Evolutionary conservation across 805 yeast genomes (phyloP), one percentile per base, ranked within the genome.

Genomic region (Candida verbasci): DNA sequence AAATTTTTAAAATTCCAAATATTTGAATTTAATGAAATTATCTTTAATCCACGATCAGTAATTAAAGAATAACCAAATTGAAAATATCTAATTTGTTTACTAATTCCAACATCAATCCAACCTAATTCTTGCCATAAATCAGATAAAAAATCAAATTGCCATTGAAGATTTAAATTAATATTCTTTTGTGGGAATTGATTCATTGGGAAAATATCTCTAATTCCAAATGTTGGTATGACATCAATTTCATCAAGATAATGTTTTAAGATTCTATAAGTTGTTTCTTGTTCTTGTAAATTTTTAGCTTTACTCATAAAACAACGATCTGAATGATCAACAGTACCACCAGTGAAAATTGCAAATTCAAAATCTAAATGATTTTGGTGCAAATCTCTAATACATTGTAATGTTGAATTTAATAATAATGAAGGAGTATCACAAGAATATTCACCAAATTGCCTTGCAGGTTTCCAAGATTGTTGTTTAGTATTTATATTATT

Each of bases 271-370:
- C 66, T 73, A 29, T 82, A 86, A 43, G 83, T 80, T 35, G 86
- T 78, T 38, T 83, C 95, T 9, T 82, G 80, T 28, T 79, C 84
- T 30, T 73, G 64, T 41, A 79, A 71, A 11, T 66, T 73, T 29
- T 82, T 86, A 43, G 83, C 78, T 39, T 72, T 76, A 37, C 87
- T 78, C 37, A 83, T 94, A 7, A 82, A 80, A 7, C 71, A 85
- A 6, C 68, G 86, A 42, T 85, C 88, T 40, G 76, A 73, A 50
- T 82, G 89, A 53, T 82, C 87, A 37, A 81, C 82, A 52, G 80
- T 65, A 50, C 82, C 89, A 39, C 88, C 88, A 4, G 87, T 82
- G 65, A 82, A 82, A 25, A 82, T 56, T 2, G 82, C 70, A 50
- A 81, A 81, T 35, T 78, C 81, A 47, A 72, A 80, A 7, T 62